Evolutionary conservation across 1,284 basidiomycete species (phyloP).

Genomic region (Cutaneotrichosporon dermatis): DNA sequence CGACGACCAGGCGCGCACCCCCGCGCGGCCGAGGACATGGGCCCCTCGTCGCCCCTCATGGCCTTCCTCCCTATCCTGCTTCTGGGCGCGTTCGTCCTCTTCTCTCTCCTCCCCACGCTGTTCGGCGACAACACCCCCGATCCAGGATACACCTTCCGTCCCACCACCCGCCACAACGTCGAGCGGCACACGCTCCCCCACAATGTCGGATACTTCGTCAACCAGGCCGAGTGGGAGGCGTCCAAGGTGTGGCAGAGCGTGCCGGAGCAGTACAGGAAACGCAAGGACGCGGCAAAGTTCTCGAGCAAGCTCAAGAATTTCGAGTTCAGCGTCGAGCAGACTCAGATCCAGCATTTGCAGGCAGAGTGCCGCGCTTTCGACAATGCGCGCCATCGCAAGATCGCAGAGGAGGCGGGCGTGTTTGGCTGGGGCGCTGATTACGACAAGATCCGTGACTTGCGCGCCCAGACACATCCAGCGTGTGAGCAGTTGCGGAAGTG

Average conservation of each 20-base stretch:
- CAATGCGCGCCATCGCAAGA: constrained; percentile 47
- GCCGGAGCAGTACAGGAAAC: constrained; percentile 55
- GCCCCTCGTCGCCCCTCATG: constrained; percentile 62
- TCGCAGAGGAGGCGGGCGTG: constrained; percentile 72
- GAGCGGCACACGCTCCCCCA: constrained; percentile 65
- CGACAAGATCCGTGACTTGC: constrained; percentile 57
- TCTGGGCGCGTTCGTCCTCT: constrained; percentile 74
- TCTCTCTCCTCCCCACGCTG: constrained; percentile 72
- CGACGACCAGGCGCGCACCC: neutral
- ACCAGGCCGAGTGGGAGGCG: constrained; percentile 67
- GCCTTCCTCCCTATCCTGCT: constrained; percentile 84
- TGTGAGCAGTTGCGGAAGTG: constrained; percentile 57
- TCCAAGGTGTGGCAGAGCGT: constrained; percentile 65
- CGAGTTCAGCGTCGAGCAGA: constrained; percentile 60
- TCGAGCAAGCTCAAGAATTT: constrained; percentile 40
- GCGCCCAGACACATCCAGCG: constrained; percentile 49
- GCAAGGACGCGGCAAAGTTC: constrained; percentile 46
- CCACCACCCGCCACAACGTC: constrained; percentile 55
- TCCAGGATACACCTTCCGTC: constrained; percentile 70
- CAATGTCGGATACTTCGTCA: constrained; percentile 80
- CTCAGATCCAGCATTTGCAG: constrained; percentile 67
- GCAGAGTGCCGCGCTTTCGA: constrained; percentile 49
- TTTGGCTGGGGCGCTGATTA: constrained; percentile 86
- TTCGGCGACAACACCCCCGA: constrained; percentile 70
- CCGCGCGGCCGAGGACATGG: constrained; percentile 38